phyloP scores from a whole-genome alignment of 1,139 yeast species.

The Yamadazyma triangularis region DNA sequence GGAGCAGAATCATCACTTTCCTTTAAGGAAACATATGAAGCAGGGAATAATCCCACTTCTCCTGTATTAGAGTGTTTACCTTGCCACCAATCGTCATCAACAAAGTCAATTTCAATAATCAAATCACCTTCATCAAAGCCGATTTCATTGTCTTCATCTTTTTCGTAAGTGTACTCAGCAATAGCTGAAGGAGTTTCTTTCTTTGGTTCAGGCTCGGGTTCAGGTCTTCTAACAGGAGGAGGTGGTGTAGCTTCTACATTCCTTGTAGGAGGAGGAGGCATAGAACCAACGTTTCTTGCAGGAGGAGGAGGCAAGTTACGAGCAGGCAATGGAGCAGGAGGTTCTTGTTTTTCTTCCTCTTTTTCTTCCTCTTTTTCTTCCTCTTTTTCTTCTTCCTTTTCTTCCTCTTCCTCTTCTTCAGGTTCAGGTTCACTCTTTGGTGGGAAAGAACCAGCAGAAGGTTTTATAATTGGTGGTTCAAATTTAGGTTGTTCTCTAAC shows the following conservation, averaged over 20 bases:
- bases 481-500: slow-evolving; percentile 21
- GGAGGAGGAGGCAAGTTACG: slow-evolving; percentile 21
- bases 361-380: slow-evolving; percentile 14
- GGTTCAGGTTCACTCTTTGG: slow-evolving; percentile 17
- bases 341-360: slow-evolving; percentile 14
- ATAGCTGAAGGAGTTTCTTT: slow-evolving; percentile 39
- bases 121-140: slow-evolving; percentile 61
- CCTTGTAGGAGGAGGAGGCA: slow-evolving; percentile 15
- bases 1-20: slow-evolving; percentile 13
- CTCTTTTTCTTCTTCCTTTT: slow-evolving; percentile 12
- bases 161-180: slow-evolving; percentile 65
- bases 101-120: slow-evolving; percentile 60
- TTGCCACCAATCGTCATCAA: slow-evolving; percentile 82
- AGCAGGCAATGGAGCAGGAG: slow-evolving; percentile 15
- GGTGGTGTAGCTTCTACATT: too few relatives aligned
- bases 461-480: slow-evolving; percentile 11
- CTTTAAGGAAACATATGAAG: slow-evolving; percentile 56
- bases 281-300: slow-evolving; percentile 15
- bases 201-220: slow-evolving; percentile 12
- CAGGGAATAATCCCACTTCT: slow-evolving; percentile 67
- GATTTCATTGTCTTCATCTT: slow-evolving; percentile 74
- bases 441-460: slow-evolving; percentile 19
- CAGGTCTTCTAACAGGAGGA: slow-evolving; percentile 14
- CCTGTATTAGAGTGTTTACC: slow-evolving; percentile 61
- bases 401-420: slow-evolving; percentile 17